Evolutionary conservation across 805 yeast species (phyloP), one percentile per base, ranked within the genome.

Genomic region (Candida bentonensis): DNA sequence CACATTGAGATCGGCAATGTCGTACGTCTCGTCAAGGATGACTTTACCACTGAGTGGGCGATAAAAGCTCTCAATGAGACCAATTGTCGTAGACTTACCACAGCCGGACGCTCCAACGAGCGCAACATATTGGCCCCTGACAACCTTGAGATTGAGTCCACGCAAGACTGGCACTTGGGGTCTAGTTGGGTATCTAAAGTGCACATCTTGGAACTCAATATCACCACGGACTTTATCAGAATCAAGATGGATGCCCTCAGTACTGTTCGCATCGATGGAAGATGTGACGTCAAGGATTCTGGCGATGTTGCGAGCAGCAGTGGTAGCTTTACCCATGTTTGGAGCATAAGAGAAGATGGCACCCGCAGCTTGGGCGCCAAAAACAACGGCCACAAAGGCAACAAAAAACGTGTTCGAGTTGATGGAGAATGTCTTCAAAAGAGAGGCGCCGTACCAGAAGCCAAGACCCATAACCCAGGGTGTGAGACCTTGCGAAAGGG

Each of bases 81-180:
- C 61, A 17, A 79, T 77, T 28, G 78, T 67, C 2, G 82, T 76
- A 3, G 76, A 68, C 54, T 76, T 76, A 17, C 82, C 82, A 47
- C 78, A 71, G 1, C 82, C 82, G 2, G 78, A 72, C 1, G 80
- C 71, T 2, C 81, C 82, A 3, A 89, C 79, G 2, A 89, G 62
- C 44, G 78, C 92, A 13, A 79, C 78, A 28, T 74, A 62, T 46
- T 68, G 63, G 2, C 74, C 71, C 5, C 69, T 57, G n/a, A 68
- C 59, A 30, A 87, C 67, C 1, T 55, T 51, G 13, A 82, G 51
- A 40, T 62, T 61, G 2, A 83, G 64, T 27, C 76, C 62, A 1
- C 71, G 63, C 22, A 89, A 57, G 0, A 76, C 77, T 3, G 62
- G 60, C 1, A 66, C 67, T 15, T 67, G 64, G 0, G 70, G 69